These are phyloP conservation scores for Exophiala spinifera DNA, from an alignment of 2,329 filamentous ascomycete species.

Conservation along the genomic window DNA sequence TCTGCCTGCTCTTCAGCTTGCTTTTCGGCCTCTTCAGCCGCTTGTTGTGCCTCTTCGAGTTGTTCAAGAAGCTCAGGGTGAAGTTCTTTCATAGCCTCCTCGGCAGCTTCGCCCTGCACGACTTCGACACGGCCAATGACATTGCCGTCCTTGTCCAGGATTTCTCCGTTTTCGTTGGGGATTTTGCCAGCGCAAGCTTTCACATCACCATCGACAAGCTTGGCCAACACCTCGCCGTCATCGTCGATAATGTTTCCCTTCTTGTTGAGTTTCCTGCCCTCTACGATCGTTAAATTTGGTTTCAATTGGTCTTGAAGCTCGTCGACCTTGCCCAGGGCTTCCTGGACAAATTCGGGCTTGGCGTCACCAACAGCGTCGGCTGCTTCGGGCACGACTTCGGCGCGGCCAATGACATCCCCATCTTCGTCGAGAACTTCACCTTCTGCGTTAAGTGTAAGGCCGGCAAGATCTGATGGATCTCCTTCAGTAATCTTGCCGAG, in stretches of 20 bases:
- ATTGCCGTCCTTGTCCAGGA: constrained; percentile 38
- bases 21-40: constrained; percentile 28
- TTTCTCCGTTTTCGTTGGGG: constrained; percentile 37
- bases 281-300: constrained; percentile 37
- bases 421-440: constrained; percentile 39
- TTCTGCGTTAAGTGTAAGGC: constrained; percentile 39
- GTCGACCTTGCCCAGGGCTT: constrained; percentile 43
- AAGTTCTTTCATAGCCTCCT: constrained; percentile 32
- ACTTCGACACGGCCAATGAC: constrained; percentile 34
- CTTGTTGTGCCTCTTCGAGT: constrained; percentile 26
- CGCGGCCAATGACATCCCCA: constrained; percentile 38
- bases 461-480: constrained; percentile 40
- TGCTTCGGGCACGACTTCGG: constrained; percentile 35
- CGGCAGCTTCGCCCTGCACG: constrained; percentile 29
- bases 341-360: constrained; percentile 38
- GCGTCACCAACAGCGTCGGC: constrained; percentile 24
- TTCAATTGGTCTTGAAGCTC: constrained; percentile 33
- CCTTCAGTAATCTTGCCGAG: constrained; percentile 43
- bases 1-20: constrained; percentile 32
- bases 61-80: constrained; percentile 29
- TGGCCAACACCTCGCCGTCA: constrained; percentile 38
- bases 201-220: constrained; percentile 40
- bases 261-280: constrained; percentile 37
- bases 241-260: constrained; percentile 35
- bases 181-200: constrained; percentile 35